Conservation (phyloP, 345 rosid species). For the Salix viminalis region DNA sequence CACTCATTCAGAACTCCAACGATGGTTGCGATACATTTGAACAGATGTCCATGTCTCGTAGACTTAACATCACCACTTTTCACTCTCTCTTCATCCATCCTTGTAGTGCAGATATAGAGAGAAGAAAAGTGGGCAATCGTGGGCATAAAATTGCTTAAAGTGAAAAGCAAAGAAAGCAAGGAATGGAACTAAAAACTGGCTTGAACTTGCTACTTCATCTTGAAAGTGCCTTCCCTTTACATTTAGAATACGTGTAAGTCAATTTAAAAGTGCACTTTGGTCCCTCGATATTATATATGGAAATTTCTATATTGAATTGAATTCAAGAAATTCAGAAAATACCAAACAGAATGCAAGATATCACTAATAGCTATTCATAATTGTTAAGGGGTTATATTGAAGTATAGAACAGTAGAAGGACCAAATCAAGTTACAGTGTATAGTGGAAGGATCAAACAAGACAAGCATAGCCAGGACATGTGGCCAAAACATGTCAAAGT, state of each 20-base stretch:
- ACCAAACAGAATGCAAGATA: too few relatives aligned
- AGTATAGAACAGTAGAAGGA: too few relatives aligned
- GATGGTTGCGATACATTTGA: neutral
- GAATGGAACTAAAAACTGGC: neutral
- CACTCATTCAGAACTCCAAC: constrained; percentile 1
- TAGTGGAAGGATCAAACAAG: too few relatives aligned
- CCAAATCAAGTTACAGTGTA: too few relatives aligned
- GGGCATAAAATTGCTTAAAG: neutral
- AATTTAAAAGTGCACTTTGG: neutral
- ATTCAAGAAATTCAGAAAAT: too few relatives aligned
- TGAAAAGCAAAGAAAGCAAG: neutral
- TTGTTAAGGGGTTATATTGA: too few relatives aligned
- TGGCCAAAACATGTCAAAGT: neutral
- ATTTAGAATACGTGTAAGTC: neutral
- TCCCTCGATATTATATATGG: neutral
- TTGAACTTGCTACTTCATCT: neutral
- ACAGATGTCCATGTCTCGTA: constrained; percentile 9
- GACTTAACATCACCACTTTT: neutral
- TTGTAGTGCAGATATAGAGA: too few relatives aligned
- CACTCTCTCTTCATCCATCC: neutral
- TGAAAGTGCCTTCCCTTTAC: constrained; percentile 3
- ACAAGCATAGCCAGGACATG: neutral
- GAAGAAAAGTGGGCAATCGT: neutral
- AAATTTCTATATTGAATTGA: too few relatives aligned
- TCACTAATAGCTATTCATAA: too few relatives aligned